phyloP scores from a whole-genome alignment of 2,329 filamentous ascomycete genomes.

The Cladosporium phlei region DNA sequence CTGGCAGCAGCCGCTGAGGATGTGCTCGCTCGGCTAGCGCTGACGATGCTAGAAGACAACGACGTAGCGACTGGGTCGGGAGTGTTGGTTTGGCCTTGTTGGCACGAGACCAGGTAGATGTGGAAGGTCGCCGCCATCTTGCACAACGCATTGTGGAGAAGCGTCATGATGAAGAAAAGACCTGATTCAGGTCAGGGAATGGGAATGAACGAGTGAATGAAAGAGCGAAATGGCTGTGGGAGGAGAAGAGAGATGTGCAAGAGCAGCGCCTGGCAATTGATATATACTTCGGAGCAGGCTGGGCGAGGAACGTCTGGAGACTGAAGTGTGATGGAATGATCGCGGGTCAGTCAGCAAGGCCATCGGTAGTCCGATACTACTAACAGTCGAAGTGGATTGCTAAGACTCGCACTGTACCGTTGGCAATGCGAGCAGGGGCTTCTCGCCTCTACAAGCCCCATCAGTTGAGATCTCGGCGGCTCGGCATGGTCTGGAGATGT shows the following conservation, averaged over 20 bases:
- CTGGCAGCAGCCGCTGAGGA: slow-evolving; percentile 1
- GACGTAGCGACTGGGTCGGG: slow-evolving; percentile 2
- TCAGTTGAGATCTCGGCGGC: slow-evolving; percentile 1
- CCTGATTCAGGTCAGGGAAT: neutral
- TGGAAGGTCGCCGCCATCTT: slow-evolving; percentile 10
- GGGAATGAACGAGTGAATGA: neutral
- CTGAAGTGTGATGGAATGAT: no score
- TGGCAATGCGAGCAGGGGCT: slow-evolving; percentile 10
- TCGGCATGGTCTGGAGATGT: neutral
- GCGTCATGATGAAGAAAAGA: slow-evolving; percentile 1
- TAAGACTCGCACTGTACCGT: slow-evolving; percentile 11
- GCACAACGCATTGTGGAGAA: slow-evolving; percentile 5
- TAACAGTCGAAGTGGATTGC: slow-evolving; percentile 4
- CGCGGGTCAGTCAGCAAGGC: neutral
- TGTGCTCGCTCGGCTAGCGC: slow-evolving; percentile 7
- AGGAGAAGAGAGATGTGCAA: neutral
- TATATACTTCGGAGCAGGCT: slow-evolving; percentile 5
- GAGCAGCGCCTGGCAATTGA: neutral
- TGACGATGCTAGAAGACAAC: slow-evolving; percentile 2
- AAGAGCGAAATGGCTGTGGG: neutral
- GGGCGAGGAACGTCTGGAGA: no score
- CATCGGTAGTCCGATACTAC: neutral
- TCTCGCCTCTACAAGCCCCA: slow-evolving; percentile 7
- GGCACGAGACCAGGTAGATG: slow-evolving; percentile 5
- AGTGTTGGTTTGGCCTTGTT: slow-evolving; percentile 2